These are phyloP conservation scores for Termitomyces sp. DNA, from an alignment of 768 basidiomycete species.

Conservation along the genomic window DNA sequence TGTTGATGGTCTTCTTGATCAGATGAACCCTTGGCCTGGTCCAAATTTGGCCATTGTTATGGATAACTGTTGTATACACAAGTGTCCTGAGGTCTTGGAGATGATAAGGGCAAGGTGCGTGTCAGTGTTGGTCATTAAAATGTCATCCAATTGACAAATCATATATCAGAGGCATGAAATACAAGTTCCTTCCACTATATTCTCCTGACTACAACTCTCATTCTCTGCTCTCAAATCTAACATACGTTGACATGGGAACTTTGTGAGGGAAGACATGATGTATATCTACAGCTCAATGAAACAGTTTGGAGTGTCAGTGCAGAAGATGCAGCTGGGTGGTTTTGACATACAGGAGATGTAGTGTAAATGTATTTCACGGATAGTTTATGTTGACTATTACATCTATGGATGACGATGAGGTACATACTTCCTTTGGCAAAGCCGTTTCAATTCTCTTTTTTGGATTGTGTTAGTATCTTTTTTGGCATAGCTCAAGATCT, in stretches of 20 bases:
- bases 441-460: neutral
- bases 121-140: too few species aligned
- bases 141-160: neutral
- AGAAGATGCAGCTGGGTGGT: neutral
- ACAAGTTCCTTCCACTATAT: neutral
- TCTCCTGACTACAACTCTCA: neutral
- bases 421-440: neutral
- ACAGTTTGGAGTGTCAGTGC: slow-evolving; percentile 11
- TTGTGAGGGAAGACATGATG: neutral
- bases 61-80: slow-evolving; percentile 35
- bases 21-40: slow-evolving; percentile 25
- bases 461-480: neutral
- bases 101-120: slow-evolving; percentile 27
- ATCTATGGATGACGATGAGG: neutral
- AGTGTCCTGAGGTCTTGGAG: slow-evolving; percentile 21
- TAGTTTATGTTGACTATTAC: too few species aligned
- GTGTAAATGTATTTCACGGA: neutral
- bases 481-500: neutral
- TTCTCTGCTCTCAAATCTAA: slow-evolving; percentile 5
- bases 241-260: slow-evolving; percentile 21
- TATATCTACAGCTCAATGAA: slow-evolving; percentile 24
- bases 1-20: slow-evolving; percentile 20
- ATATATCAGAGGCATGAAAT: neutral
- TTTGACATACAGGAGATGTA: neutral
- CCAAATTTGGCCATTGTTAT: slow-evolving; percentile 33